These are phyloP conservation scores for Fusarium sarcochroum DNA, from an alignment of 2,329 filamentous ascomycete species.

Conservation along the genomic window DNA sequence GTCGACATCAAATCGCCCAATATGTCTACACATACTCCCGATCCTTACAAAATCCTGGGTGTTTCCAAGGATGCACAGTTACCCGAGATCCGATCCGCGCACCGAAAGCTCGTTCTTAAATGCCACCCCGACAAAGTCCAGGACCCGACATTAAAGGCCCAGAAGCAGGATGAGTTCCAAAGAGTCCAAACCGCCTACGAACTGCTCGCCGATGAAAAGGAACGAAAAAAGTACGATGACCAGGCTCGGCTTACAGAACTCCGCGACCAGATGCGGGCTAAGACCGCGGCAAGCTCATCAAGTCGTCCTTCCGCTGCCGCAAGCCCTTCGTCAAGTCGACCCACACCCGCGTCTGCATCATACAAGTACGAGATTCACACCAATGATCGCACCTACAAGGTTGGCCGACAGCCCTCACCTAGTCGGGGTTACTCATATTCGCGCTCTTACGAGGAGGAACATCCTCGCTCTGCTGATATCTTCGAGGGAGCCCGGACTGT, in stretches of 20 bases:
- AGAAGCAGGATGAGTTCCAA: slow-evolving; percentile 91
- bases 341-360: slow-evolving; percentile 56
- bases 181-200: slow-evolving; percentile 95
- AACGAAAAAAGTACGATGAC: slow-evolving; percentile 83
- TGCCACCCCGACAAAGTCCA: slow-evolving; percentile 94
- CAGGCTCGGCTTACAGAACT: slow-evolving; percentile 76
- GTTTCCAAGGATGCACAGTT: slow-evolving; percentile 79
- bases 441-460: slow-evolving; percentile 63
- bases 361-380: slow-evolving; percentile 64
- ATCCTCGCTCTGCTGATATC: slow-evolving; percentile 54
- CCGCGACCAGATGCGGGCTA: slow-evolving; percentile 65
- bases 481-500: slow-evolving; percentile 63
- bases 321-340: slow-evolving; percentile 35
- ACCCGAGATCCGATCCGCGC: slow-evolving; percentile 80
- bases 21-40: slow-evolving; percentile 70
- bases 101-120: slow-evolving; percentile 88
- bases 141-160: slow-evolving; percentile 79
- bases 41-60: slow-evolving; percentile 85
- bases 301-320: slow-evolving; percentile 21
- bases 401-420: slow-evolving; percentile 49
- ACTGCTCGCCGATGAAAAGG: slow-evolving; percentile 82
- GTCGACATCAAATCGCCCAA: slow-evolving; percentile 37
- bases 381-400: slow-evolving; percentile 62
- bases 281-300: slow-evolving; percentile 47
- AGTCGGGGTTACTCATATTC: slow-evolving; percentile 55